These are phyloP conservation scores for Saccharomyces jurei DNA, from an alignment of 805 yeast genomes.

Conservation along the genomic window DNA sequence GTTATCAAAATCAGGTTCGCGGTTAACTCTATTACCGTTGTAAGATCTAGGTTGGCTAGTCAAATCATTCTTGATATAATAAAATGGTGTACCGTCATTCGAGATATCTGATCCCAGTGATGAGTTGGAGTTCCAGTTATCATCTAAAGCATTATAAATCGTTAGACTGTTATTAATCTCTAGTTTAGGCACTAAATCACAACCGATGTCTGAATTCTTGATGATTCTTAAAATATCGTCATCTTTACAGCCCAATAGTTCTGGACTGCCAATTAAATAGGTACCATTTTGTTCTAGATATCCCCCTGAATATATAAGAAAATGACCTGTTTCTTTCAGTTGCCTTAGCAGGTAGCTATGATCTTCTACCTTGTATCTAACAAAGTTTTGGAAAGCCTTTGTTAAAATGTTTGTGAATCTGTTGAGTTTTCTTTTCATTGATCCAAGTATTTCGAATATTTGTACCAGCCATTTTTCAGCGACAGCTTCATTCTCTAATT, in stretches of 20 bases:
- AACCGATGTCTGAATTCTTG: conserved; percentile 43
- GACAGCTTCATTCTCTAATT: conserved; percentile 32
- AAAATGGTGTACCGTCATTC: conserved; percentile 21
- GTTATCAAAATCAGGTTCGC: conserved; percentile 19
- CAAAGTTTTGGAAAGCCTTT: conserved; percentile 65
- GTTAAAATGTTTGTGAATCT: conserved; percentile 66
- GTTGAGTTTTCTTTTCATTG: conserved; percentile 70
- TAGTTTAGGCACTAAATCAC: conserved; percentile 34
- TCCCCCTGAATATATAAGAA: conserved; percentile 62
- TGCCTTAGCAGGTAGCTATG: conserved; percentile 45
- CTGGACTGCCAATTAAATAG: conserved; percentile 67
- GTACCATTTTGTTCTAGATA: conserved; percentile 65
- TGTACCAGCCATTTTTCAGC: conserved; percentile 60
- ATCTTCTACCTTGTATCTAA: conserved; percentile 48
- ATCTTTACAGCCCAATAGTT: conserved; percentile 33
- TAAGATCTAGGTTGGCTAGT: conserved; percentile 4
- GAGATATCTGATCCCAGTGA: conserved; percentile 25
- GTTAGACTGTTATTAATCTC: conserved; percentile 25
- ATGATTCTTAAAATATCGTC: conserved; percentile 39
- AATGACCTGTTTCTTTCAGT: conserved; percentile 60
- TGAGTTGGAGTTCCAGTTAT: conserved; percentile 19
- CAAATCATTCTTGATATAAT: conserved; percentile 13
- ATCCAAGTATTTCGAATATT: conserved; percentile 63
- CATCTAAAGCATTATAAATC: conserved; percentile 19
- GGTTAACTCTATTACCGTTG: conserved; percentile 4